Evolutionary conservation across 345 rosid species (phyloP), one percentile per base, ranked within the genome.

Genomic region (Isatis tinctoria): DNA sequence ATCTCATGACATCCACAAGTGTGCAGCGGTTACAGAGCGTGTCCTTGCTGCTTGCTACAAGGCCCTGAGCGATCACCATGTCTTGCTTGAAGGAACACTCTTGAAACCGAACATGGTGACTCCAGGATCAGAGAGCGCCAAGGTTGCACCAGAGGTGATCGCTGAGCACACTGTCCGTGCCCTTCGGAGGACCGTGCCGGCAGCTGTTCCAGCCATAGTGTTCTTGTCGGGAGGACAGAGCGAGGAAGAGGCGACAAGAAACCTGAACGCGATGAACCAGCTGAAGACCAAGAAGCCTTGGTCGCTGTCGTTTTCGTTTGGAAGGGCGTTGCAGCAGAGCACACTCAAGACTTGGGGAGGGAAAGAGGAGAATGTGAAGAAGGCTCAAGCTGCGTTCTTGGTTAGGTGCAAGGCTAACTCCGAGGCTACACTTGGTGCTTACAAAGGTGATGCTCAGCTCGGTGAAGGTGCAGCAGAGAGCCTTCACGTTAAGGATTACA

Each of bases 61-160:
- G 74, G 96, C 98, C 7, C 75, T 91, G 52, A 94, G 82, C 45
- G 93, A 94, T 76, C 96, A 91, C 83, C 86, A 91, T 37, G 98
- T 91, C 35, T 72, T 93, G 66, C 93, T 93, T 0, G 97, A 93
- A 82, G 98, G 98, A 10, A 88, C 96, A 2, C 82, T 91, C 6
- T 78, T 93, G 94, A 91, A 91, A 81, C 97, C 97, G 12, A 93
- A 89, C 91, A 93, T 91, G 98, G 98, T 94, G 27, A 91, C 98
- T 67, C 97, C 95, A 0, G 98, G 98, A 17, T 94, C 98, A 1
- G 96, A 88, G 8, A 64, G 96, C 5, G 79, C 83, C 2, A 91
- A 94, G 81, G 98, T 89, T 69, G 43, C 90, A 2, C 90, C 93
- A 0, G 91, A 91, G 69, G 92, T 91, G 53, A 79, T 91, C 10